Conservation (phyloP, 306 rosid genomes). For the Calophaca sinica region DNA sequence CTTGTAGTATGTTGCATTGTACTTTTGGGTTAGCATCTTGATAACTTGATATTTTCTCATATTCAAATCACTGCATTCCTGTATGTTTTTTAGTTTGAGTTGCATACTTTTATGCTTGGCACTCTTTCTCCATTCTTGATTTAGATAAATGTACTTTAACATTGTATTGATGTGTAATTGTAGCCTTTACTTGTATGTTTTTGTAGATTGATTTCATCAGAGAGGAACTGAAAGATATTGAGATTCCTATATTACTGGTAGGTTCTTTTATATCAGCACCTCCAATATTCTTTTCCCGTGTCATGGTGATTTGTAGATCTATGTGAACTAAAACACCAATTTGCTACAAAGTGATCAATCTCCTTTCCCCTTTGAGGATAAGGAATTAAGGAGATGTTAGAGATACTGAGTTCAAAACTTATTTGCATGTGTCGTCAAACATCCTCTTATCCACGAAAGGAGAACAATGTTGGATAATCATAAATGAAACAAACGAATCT, state of each 20-base stretch:
- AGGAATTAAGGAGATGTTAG: neutral
- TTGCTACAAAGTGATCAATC: constrained; percentile 17
- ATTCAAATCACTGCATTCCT: constrained; percentile 19
- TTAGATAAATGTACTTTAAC: constrained; percentile 19
- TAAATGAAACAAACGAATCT: constrained; percentile 25
- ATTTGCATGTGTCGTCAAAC: constrained; percentile 17
- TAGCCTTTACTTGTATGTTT: constrained; percentile 37
- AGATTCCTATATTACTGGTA: constrained; percentile 85
- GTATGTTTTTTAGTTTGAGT: neutral
- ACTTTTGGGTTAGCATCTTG: constrained; percentile 31
- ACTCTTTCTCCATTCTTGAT: constrained; percentile 36
- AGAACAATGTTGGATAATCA: constrained; percentile 32
- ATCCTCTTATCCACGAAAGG: constrained; percentile 32
- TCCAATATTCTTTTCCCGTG: constrained; percentile 26
- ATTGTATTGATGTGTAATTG: constrained; percentile 34
- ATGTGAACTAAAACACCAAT: constrained; percentile 14
- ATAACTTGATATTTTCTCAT: constrained; percentile 8
- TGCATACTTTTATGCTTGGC: constrained; percentile 30
- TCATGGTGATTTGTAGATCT: constrained; percentile 22
- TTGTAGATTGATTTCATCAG: constrained; percentile 76
- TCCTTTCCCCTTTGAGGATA: constrained; percentile 27
- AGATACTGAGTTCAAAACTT: constrained; percentile 6
- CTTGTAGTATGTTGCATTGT: constrained; percentile 23
- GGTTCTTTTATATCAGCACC: constrained; percentile 46
- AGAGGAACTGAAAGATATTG: constrained; percentile 67